Conservation (phyloP, 768 basidiomycete species). For the Punctularia strigosozonata region DNA sequence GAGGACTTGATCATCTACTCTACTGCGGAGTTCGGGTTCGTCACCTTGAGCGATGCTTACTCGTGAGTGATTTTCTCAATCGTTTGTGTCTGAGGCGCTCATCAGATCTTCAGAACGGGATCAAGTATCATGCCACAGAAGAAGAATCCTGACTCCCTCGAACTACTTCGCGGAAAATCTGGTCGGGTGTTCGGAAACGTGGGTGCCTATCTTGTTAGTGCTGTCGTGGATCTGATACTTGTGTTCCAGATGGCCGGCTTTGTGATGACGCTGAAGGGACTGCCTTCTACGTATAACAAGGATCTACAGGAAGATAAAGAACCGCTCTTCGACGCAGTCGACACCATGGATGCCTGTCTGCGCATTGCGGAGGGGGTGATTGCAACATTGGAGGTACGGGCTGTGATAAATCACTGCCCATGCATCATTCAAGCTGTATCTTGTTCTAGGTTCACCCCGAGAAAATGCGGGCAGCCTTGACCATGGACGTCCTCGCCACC, state of each 20-base stretch:
- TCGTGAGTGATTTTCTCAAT: conserved; percentile 39
- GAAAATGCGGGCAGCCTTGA: conserved; percentile 84
- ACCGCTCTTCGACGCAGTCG: conserved; percentile 88
- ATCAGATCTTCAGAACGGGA: conserved; percentile 56
- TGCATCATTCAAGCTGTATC: background rate
- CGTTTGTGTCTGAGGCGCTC: conserved; percentile 1
- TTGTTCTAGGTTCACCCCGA: conserved; percentile 63
- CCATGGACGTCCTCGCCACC: conserved; percentile 98
- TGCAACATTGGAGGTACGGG: conserved; percentile 70
- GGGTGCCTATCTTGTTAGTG: conserved; percentile 13
- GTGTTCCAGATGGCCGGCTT: conserved; percentile 84
- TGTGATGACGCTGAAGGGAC: conserved; percentile 92
- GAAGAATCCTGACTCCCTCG: conserved; percentile 96
- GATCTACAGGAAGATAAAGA: conserved; percentile 99
- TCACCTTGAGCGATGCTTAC: conserved; percentile 94
- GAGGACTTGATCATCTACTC: conserved; percentile 97
- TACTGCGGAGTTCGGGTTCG: conserved; percentile 93
- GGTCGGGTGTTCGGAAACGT: conserved; percentile 92
- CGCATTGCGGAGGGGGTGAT: conserved; percentile 93
- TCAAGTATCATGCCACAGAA: conserved; percentile 99
- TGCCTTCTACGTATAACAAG: conserved; percentile 99
- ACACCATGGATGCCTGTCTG: conserved; percentile 79
- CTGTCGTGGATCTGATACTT: background rate
- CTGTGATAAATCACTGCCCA: background rate
- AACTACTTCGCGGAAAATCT: conserved; percentile 89